Evolutionary conservation across 768 basidiomycete genomes (phyloP), one percentile per base, ranked within the genome.

Genomic region (Antrodiella citrinella): DNA sequence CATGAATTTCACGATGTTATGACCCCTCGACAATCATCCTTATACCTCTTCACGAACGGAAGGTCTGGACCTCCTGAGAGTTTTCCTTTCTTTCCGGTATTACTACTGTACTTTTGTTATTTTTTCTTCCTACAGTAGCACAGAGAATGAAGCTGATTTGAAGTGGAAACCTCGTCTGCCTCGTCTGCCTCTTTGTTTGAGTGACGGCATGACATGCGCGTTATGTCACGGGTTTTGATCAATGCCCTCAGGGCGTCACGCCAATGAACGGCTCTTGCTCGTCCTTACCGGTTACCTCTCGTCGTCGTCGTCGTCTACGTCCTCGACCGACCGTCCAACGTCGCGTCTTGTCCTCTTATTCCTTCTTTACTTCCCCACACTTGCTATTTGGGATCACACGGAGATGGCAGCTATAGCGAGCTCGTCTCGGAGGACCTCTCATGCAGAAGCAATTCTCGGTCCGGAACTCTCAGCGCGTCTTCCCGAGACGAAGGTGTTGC

Each of bases 361-460:
- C 30, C 30, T 35, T 35, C 15, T 7, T 35, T 35, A 7, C 15
- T 15, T 35, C 30, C 7, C 7, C 30, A 35, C 30, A 35, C 30
- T 35, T 15, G n/a, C n/a, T n/a, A n/a, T n/a, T n/a, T n/a, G n/a
- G n/a, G n/a, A n/a, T n/a, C 30, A 35, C 7, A 15, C 15, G 30
- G 15, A 35, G 15, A 43, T 43, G 41, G 18, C 41, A 5, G 21
- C 41, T 18, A 19, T 9, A n/a, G 41, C 41, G 7, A 22, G n/a
- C 41, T 18, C 41, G n/a, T 43, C 41, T 7, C 41, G 53, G 9
- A 75, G 85, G 21, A 75, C 71, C 22, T 62, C 70, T 4, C 84
- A 93, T 63, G 84, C 86, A 4, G 70, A 77, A 54, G 84, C 89
- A 11, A 85, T 97, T 50, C 75, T 98, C 3, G 93, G 93, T 4